Evolutionary conservation across 176 grass and related monocot genomes (phyloP).

Genomic region (Triticum urartu): DNA sequence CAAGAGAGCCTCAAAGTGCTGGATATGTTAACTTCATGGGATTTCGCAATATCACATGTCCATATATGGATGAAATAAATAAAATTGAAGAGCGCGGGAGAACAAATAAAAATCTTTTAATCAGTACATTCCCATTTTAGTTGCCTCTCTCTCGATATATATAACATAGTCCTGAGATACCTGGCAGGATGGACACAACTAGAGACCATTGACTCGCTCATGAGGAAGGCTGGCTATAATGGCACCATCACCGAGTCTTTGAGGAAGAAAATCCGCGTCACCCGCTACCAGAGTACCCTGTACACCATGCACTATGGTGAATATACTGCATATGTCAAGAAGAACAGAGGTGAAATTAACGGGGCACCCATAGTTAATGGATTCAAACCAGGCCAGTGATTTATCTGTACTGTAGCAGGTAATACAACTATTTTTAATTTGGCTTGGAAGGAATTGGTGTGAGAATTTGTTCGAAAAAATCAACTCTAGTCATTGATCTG

Average conservation of each 20-base stretch:
- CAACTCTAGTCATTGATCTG: constrained; percentile 40
- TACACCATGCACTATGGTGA: constrained; percentile 87
- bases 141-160: background rate
- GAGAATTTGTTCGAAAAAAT: constrained; percentile 46
- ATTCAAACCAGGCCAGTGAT: constrained; percentile 65
- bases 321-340: constrained; percentile 79
- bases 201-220: constrained; percentile 90
- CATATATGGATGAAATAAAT: background rate
- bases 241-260: constrained; percentile 65
- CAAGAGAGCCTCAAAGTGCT: background rate
- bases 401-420: constrained; percentile 30
- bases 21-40: background rate
- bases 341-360: constrained; percentile 66
- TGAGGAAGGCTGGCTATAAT: constrained; percentile 94
- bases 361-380: constrained; percentile 57
- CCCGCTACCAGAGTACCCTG: constrained; percentile 90
- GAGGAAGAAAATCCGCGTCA: constrained; percentile 74
- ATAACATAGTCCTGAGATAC: constrained; percentile 19
- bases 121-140: background rate
- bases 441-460: constrained; percentile 28
- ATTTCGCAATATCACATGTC: background rate
- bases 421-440: constrained; percentile 39
- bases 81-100: background rate
- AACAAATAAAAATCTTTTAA: background rate
- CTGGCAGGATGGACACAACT: constrained; percentile 75